These are phyloP conservation scores for Magnolia changhungtana DNA, from an alignment of 164 flowering plant species.

Conservation along the genomic window DNA sequence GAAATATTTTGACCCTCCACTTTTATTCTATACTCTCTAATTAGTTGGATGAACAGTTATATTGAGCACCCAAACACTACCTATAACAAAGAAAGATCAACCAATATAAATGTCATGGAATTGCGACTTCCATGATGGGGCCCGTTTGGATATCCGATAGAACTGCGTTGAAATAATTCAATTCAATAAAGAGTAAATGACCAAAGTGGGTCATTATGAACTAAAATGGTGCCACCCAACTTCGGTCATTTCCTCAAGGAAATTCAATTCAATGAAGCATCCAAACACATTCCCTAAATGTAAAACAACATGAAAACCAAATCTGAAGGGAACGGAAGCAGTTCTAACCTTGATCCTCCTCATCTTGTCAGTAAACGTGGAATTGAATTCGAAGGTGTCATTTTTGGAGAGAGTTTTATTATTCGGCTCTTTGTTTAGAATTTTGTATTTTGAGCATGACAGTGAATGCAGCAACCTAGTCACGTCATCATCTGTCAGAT, in stretches of 20 bases:
- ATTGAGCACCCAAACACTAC: background rate
- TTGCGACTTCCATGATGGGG: too few relatives aligned
- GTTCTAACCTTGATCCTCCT: background rate
- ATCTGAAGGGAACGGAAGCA: background rate
- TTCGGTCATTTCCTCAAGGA: constrained; percentile 14
- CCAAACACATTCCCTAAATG: constrained; percentile 10
- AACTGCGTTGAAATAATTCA: too few relatives aligned
- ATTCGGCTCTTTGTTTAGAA: constrained; percentile 1
- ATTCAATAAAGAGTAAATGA: too few relatives aligned
- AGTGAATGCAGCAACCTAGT: constrained; percentile 9
- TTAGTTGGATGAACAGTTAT: too few relatives aligned
- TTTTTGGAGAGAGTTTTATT: background rate
- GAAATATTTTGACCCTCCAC: background rate
- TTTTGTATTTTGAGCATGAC: background rate
- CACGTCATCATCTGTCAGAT: constrained; percentile 25
- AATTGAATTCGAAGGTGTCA: background rate
- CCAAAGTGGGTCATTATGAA: background rate
- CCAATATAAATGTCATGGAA: background rate
- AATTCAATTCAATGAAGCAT: background rate
- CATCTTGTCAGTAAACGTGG: constrained; percentile 1
- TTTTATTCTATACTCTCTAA: too few relatives aligned
- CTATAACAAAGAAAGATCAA: too few relatives aligned
- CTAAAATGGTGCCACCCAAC: background rate
- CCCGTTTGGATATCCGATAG: too few relatives aligned
- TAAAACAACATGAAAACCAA: background rate